These are phyloP conservation scores for Nakaseomyces nivariensis DNA, from an alignment of 1,139 yeast genomes.

Conservation along the genomic window DNA sequence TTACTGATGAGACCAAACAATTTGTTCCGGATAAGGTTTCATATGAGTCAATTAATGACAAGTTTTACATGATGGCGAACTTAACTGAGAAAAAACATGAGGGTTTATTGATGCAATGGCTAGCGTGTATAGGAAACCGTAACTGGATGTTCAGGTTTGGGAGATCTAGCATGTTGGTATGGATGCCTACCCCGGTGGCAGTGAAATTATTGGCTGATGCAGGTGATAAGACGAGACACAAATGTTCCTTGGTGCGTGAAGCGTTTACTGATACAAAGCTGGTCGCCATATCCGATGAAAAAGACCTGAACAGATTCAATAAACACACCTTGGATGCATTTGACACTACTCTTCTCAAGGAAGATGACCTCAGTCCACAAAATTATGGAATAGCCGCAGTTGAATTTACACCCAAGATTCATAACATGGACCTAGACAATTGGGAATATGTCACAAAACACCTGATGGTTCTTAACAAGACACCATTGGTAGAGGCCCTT, in stretches of 20 bases:
- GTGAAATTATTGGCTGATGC: constrained; percentile 48
- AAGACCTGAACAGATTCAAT: constrained; percentile 15
- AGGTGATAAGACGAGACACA: constrained; percentile 39
- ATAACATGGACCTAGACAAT: constrained; percentile 40
- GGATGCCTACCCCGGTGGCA: constrained; percentile 53
- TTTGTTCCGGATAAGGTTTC: constrained; percentile 35
- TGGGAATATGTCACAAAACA: constrained; percentile 62
- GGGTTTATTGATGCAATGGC: constrained; percentile 65
- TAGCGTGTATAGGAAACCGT: constrained; percentile 54
- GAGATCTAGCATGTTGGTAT: constrained; percentile 56
- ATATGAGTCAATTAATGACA: constrained; percentile 45
- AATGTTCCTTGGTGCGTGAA: constrained; percentile 53
- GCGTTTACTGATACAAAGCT: constrained; percentile 45
- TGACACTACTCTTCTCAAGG: constrained; percentile 22
- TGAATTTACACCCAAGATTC: constrained; percentile 47
- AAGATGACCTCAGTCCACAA: constrained; percentile 12
- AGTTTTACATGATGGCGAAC: constrained; percentile 57
- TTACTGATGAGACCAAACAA: constrained; percentile 36
- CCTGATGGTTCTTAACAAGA: constrained; percentile 45
- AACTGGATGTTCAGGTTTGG: constrained; percentile 77
- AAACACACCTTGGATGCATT: constrained; percentile 12
- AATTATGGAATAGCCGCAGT: constrained; percentile 33
- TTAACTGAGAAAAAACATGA: constrained; percentile 51
- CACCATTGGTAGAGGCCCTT: constrained; percentile 41
- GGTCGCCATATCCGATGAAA: constrained; percentile 38